phyloP scores from a whole-genome alignment of 768 basidiomycete genomes.

The Ephemerocybe angulata region DNA sequence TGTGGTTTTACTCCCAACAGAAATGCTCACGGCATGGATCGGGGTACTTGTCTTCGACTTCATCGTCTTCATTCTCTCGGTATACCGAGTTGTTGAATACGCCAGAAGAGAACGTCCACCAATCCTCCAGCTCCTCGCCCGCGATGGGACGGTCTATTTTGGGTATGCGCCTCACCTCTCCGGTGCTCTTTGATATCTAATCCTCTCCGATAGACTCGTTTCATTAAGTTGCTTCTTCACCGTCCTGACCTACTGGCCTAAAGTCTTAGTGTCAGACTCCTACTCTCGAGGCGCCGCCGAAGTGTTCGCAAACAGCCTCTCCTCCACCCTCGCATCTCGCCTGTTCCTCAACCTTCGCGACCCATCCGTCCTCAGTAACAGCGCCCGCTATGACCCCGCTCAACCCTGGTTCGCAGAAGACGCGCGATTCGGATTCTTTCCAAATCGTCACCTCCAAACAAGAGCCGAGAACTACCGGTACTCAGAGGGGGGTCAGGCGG shows the following conservation, averaged over 20 bases:
- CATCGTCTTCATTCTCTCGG: constrained; percentile 18
- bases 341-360: constrained; percentile 17
- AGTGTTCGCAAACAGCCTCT: constrained; percentile 9
- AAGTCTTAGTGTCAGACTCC: not conserved
- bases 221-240: constrained; percentile 5
- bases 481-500: not conserved
- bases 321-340: constrained; percentile 16
- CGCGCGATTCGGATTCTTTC: not conserved
- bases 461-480: not conserved
- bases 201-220: too few relatives aligned
- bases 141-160: constrained; percentile 10
- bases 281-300: not conserved
- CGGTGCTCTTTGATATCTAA: too few relatives aligned
- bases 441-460: not conserved
- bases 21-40: constrained; percentile 15
- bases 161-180: too few relatives aligned
- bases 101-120: not conserved
- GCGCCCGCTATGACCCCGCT: not conserved
- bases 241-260: not conserved
- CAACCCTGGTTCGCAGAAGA: not conserved
- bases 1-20: not conserved
- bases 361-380: not conserved
- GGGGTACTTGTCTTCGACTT: constrained; percentile 18
- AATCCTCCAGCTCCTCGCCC: constrained; percentile 11
- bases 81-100: constrained; percentile 14